Base-by-base conservation (phyloP, 805 yeast species). In the Starmera caribaea region DNA sequence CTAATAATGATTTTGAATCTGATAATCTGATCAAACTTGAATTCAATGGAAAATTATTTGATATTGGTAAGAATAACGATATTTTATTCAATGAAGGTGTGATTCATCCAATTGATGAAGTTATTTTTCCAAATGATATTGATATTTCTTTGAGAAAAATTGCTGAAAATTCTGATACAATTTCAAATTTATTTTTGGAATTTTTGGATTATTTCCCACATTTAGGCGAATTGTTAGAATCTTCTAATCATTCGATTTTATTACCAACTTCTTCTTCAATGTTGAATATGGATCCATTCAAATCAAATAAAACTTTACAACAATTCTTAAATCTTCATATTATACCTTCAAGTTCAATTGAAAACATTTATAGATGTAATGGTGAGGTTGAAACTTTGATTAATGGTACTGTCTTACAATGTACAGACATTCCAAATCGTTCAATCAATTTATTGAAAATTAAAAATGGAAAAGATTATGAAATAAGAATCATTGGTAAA, bases 41-140 rank as follows among this genome's bases (percentile, higher is more conserved):
- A 8, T 45, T 45, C 30, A 48, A 53, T 11, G 47, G 46, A 9
- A 33, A 59, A 8, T 33, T 44, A 7, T 35, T 63, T 2, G 8
- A 33, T 30, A 17, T 58, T 32, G 46, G 31, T 44, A 46, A 68
- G 38, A 69, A 73, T 42, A 59, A 74, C 1, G 96, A 89, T 54
- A 71, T 85, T 7, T 53, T 89, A 12, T 89, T 84, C 55, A 77
- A 74, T 45, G 81, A 83, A 55, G 97, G 97, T 2, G 95, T 89
- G 0, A 74, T 83, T 1, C 96, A 86, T 54, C 77, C 89, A 2
- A 63, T 83, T 11, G 62, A 69, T 30, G 57, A 68, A 5, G 64
- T 84, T 1, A 46, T 74, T 3, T 60, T 84, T 13, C 95, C 96
- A 0, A 55, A 61, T 0, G 57, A 62, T 17, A 56, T 89, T 27